Conservation (phyloP, 371 early-diverging fungal species). For the Paraphysoderma sedebokerense region DNA sequence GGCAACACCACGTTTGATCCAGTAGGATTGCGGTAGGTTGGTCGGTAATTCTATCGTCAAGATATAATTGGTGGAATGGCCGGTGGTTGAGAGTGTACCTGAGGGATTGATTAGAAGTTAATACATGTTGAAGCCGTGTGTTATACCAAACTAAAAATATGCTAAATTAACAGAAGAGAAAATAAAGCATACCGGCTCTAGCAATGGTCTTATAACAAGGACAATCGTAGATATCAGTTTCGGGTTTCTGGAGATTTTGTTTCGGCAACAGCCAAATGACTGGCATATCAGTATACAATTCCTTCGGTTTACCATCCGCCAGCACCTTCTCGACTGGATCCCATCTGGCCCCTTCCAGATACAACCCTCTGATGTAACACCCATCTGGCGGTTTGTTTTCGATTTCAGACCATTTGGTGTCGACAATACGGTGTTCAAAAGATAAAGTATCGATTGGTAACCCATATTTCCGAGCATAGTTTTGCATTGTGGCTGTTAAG, state of each 20-base stretch:
- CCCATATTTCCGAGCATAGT: slow-evolving; percentile 30
- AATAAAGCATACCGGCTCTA: slow-evolving; percentile 22
- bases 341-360: slow-evolving; percentile 36
- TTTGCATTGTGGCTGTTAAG: slow-evolving; percentile 26
- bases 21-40: slow-evolving; percentile 21
- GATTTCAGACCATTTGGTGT: slow-evolving; percentile 25
- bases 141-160: not conserved
- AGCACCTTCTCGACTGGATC: slow-evolving; percentile 14
- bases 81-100: slow-evolving; percentile 38
- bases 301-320: slow-evolving; percentile 27
- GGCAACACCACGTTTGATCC: slow-evolving; percentile 37
- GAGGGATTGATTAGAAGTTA: not conserved
- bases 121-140: not conserved
- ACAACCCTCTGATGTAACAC: slow-evolving; percentile 32
- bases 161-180: not conserved
- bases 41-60: slow-evolving; percentile 34
- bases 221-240: slow-evolving; percentile 26
- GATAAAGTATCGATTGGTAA: slow-evolving; percentile 27
- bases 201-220: slow-evolving; percentile 37
- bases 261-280: slow-evolving; percentile 33
- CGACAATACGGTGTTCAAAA: slow-evolving; percentile 28
- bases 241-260: slow-evolving; percentile 25
- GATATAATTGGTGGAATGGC: slow-evolving; percentile 41
- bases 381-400: slow-evolving; percentile 27
- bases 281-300: slow-evolving; percentile 33